phyloP scores from a whole-genome alignment of 495 filamentous ascomycete genomes.

The Endocarpon pusillum region DNA sequence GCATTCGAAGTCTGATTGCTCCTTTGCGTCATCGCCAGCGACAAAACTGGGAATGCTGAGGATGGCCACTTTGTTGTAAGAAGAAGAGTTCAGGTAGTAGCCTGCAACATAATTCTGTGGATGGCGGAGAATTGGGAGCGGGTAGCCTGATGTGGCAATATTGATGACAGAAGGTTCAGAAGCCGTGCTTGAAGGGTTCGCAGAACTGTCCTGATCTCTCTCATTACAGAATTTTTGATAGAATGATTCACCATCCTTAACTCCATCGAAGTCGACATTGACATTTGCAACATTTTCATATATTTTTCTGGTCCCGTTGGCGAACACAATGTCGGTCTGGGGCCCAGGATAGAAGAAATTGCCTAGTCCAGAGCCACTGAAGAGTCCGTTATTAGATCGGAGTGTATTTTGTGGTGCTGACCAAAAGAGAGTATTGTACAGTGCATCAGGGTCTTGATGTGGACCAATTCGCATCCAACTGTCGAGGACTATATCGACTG shows the following conservation, averaged over 20 bases:
- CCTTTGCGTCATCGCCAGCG: background rate
- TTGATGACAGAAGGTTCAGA: background rate
- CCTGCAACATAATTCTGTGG: background rate
- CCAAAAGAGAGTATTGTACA: background rate
- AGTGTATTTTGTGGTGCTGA: background rate
- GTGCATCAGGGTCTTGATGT: background rate
- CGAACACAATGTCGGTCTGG: background rate
- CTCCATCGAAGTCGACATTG: background rate
- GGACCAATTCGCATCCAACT: background rate
- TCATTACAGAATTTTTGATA: conserved; percentile 1
- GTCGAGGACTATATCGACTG: conserved; percentile 19
- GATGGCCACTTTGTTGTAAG: background rate
- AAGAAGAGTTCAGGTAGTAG: conserved; percentile 1
- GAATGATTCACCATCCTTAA: background rate
- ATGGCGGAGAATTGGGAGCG: background rate
- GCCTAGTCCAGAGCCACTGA: background rate
- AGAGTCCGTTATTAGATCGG: background rate
- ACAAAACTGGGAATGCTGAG: background rate
- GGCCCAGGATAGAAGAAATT: background rate
- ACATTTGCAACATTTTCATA: background rate
- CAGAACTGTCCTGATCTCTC: too few relatives aligned
- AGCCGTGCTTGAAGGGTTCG: background rate
- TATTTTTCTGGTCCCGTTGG: background rate
- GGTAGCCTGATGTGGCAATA: background rate
- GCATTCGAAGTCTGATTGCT: background rate